Conservation (phyloP, 768 basidiomycete genomes). For the Wakefieldia striispora region DNA sequence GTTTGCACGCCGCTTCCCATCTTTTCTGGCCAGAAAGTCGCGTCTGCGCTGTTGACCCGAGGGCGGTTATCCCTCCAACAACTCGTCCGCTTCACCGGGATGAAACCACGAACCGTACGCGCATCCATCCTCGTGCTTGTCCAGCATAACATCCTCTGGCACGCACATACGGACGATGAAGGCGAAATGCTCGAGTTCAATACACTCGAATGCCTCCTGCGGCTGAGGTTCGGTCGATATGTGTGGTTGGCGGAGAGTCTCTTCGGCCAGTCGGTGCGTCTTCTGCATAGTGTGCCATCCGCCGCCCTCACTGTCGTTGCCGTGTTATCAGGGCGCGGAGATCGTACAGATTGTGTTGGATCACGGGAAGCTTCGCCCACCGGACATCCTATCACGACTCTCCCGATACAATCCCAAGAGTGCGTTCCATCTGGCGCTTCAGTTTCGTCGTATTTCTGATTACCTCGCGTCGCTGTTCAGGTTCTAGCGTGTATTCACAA, state of each 20-base stretch:
- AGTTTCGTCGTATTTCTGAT: not conserved
- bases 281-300: not conserved
- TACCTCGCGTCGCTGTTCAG: conserved; percentile 11
- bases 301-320: not conserved
- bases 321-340: conserved; percentile 56
- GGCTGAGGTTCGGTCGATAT: conserved; percentile 81
- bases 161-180: conserved; percentile 67
- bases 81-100: conserved; percentile 63
- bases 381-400: conserved; percentile 60
- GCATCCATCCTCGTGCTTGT: conserved; percentile 74
- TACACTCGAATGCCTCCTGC: conserved; percentile 74
- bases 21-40: conserved; percentile 54
- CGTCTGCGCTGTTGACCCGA: conserved; percentile 68
- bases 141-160: conserved; percentile 93
- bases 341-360: conserved; percentile 76
- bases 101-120: conserved; percentile 67
- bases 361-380: conserved; percentile 80
- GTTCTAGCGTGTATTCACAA: conserved; percentile 49
- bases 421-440: conserved; percentile 30
- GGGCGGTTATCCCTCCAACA: conserved; percentile 77
- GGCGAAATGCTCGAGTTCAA: conserved; percentile 82
- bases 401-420: conserved; percentile 58
- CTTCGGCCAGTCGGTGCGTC: conserved; percentile 68
- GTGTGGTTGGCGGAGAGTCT: conserved; percentile 69
- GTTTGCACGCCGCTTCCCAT: not conserved